Evolutionary conservation across 345 rosid species (phyloP).

Genomic region (Lepidium africanum): DNA sequence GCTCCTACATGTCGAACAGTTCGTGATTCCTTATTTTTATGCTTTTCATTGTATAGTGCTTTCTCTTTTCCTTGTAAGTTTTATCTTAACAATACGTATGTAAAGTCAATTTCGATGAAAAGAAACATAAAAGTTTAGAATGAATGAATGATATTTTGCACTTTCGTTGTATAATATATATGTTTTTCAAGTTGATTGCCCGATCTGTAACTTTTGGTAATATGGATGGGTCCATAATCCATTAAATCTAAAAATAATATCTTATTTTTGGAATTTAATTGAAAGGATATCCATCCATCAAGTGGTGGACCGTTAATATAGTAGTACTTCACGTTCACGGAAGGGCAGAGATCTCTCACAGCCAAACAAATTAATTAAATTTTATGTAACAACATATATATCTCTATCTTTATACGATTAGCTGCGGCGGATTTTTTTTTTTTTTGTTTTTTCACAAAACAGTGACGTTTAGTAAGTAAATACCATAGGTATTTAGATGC

Average conservation of each 20-base stretch:
- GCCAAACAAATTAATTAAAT: slow-evolving; percentile 6
- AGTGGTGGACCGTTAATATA: slow-evolving; percentile 25
- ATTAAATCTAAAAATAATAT: slow-evolving; percentile 22
- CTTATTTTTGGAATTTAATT: slow-evolving; percentile 23
- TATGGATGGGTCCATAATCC: slow-evolving; percentile 28
- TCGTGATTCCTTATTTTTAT: not conserved
- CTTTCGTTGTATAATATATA: slow-evolving; percentile 14
- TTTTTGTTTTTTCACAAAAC: not conserved
- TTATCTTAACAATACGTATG: not conserved
- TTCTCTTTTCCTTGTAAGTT: slow-evolving; percentile 5
- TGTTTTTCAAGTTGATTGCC: slow-evolving; percentile 16
- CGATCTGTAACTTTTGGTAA: slow-evolving; percentile 23
- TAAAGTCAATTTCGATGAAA: slow-evolving; percentile 12
- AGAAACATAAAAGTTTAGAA: slow-evolving; percentile 17
- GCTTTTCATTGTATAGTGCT: not conserved
- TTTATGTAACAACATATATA: not conserved
- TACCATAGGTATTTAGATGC: slow-evolving; percentile 3
- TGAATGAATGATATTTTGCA: slow-evolving; percentile 22
- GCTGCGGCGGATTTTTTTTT: slow-evolving; percentile 18
- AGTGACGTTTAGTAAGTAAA: slow-evolving; percentile 2
- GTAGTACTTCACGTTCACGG: slow-evolving; percentile 30
- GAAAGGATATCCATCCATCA: slow-evolving; percentile 17
- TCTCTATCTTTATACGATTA: not conserved
- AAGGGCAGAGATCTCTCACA: slow-evolving; percentile 21
- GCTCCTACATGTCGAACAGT: slow-evolving; percentile 2